These are phyloP conservation scores for Phlebiopsis flavidoalba DNA, from an alignment of 768 basidiomycete species.

Conservation along the genomic window DNA sequence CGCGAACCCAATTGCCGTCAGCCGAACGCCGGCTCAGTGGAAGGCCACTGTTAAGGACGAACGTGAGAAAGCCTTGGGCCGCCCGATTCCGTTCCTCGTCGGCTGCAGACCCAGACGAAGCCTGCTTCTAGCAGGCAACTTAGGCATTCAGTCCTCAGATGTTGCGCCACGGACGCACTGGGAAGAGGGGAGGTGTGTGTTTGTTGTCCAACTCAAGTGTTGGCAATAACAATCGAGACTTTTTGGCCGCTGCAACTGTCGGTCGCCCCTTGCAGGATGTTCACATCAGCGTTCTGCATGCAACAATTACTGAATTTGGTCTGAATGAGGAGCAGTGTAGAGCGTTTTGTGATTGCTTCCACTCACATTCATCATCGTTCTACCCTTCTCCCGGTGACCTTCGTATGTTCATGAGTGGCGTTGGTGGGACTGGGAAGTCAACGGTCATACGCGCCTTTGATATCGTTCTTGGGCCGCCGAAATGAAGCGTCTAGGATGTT, in stretches of 20 bases:
- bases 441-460: constrained; percentile 11
- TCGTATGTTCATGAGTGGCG: background rate
- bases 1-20: no score
- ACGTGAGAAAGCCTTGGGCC: no score
- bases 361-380: background rate
- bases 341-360: background rate
- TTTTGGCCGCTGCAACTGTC: background rate
- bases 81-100: no score
- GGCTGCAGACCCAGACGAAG: no score
- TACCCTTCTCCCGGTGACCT: background rate
- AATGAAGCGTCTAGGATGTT: constrained; percentile 7
- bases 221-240: background rate
- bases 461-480: constrained; percentile 8
- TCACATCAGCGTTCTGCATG: background rate
- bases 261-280: background rate
- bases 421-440: background rate
- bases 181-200: background rate
- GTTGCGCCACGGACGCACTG: background rate
- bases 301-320: background rate
- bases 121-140: no score
- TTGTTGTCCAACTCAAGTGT: background rate
- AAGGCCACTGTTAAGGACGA: no score
- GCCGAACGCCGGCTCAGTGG: no score
- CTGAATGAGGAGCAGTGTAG: background rate
- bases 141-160: background rate